These are phyloP conservation scores for Cercis canadensis DNA, from an alignment of 306 rosid genomes.

Conservation along the genomic window DNA sequence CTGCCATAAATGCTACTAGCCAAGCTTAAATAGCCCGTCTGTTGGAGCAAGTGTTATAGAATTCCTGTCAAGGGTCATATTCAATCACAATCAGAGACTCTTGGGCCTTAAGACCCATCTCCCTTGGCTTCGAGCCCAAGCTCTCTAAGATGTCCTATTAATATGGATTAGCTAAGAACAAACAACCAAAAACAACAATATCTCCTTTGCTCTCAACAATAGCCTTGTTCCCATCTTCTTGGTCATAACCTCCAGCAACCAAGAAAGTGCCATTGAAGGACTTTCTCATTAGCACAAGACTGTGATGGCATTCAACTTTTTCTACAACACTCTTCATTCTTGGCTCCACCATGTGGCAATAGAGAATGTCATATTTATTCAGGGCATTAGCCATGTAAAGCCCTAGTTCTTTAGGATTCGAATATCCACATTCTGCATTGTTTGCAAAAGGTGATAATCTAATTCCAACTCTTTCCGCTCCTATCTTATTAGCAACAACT, in stretches of 20 bases:
- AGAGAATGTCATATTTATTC: conserved; percentile 44
- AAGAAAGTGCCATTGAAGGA: conserved; percentile 44
- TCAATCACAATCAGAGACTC: too few relatives aligned
- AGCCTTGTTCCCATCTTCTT: conserved; percentile 45
- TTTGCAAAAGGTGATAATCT: conserved; percentile 48
- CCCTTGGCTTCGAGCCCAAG: too few relatives aligned
- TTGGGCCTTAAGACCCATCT: too few relatives aligned
- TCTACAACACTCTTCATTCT: conserved; percentile 34
- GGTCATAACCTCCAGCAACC: conserved; percentile 42
- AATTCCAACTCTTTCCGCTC: conserved; percentile 51
- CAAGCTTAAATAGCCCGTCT: too few relatives aligned
- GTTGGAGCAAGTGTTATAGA: too few relatives aligned
- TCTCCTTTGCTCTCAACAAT: conserved; percentile 35
- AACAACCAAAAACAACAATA: conserved; percentile 44
- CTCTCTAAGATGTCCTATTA: too few relatives aligned
- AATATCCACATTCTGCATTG: conserved; percentile 40
- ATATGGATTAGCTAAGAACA: conserved; percentile 50
- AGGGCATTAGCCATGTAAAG: conserved; percentile 35
- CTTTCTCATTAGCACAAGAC: conserved; percentile 45
- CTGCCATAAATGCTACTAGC: too few relatives aligned
- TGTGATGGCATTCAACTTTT: background rate
- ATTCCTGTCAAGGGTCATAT: too few relatives aligned
- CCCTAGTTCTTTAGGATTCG: conserved; percentile 45
- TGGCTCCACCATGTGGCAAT: conserved; percentile 57
- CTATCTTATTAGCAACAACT: conserved; percentile 42